Base-by-base conservation (phyloP, 352 stramenopile genomes). In the Phytophthora quininea region DNA sequence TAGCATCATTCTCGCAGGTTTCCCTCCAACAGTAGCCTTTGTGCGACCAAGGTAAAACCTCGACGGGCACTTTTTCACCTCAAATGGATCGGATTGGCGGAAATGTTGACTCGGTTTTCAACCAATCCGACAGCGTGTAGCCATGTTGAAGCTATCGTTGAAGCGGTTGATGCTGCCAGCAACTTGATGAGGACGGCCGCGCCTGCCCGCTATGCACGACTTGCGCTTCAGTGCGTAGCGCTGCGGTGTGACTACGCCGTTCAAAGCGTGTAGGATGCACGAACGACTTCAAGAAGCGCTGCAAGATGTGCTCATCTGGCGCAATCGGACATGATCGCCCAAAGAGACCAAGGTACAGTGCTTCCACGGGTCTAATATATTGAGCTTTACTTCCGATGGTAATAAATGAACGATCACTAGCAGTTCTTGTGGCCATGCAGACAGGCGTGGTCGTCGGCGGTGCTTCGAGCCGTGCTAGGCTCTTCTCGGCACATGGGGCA, bases 401-500 rank as follows among this genome's bases (percentile, higher is more conserved):
- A 75, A 71, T 71, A 71, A 64, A 38, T 71, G 50, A 67, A 32
- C 35, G 40, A 47, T 40, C 15, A 12, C 6, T 32, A 45, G 15
- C n/a, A 14, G 10, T 59, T 29, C 4, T 15, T 66, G 48, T 55
- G 43, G 24, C 61, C 40, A 15, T 62, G 33, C 9, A 29, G 24
- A 24, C 42, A 9, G 11, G 38, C 48, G 38, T 33, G 11, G 2
- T 63, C 65, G 24, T 77, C 60, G 42, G 63, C n/a, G 33, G 51
- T 65, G 42, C 29, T 37, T n/a, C 51, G 56, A 12, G 47, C 19
- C 8, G 43, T 58, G 10, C 32, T 49, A 4, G 88, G 86, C 27
- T 94, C 84, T 52, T 91, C 86, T n/a, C 88, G 84, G 49, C 88
- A 96, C 78, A 96, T 93, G 49, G 88, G 88, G 63, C 88, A 96